Conservation (phyloP, 2,329 filamentous ascomycete genomes). For the Chaetomiaceae sp. region DNA sequence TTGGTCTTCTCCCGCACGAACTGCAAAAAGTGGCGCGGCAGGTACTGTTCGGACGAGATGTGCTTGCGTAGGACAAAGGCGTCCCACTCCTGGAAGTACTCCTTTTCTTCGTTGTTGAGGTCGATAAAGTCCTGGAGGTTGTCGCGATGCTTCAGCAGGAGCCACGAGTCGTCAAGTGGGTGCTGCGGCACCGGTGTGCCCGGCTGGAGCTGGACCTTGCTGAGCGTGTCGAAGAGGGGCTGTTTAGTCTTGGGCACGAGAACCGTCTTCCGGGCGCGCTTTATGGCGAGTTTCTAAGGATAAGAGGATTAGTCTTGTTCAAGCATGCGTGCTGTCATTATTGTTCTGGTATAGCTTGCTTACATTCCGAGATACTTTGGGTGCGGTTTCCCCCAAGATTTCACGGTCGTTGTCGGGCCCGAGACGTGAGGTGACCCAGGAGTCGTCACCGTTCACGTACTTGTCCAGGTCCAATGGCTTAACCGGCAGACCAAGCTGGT, state of each 20-base stretch:
- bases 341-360: neutral
- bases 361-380: conserved; percentile 15
- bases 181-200: conserved; percentile 44
- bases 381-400: conserved; percentile 18
- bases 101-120: conserved; percentile 49
- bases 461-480: conserved; percentile 43
- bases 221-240: conserved; percentile 53
- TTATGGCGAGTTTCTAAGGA: conserved; percentile 14
- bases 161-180: conserved; percentile 47
- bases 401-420: conserved; percentile 34
- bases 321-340: no score
- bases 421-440: conserved; percentile 41
- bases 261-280: conserved; percentile 32
- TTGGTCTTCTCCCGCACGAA: conserved; percentile 47
- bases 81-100: conserved; percentile 57
- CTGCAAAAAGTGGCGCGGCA: conserved; percentile 47
- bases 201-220: conserved; percentile 47
- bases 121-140: conserved; percentile 54
- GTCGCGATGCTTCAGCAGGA: conserved; percentile 55
- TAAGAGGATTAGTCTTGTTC: conserved; percentile 7
- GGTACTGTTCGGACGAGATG: conserved; percentile 47
- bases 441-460: conserved; percentile 41
- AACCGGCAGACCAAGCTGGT: conserved; percentile 39
- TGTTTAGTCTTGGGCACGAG: conserved; percentile 47
- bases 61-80: conserved; percentile 48